Evolutionary conservation across 176 grass and related monocot genomes (phyloP).

Genomic region (Musa acuminata): DNA sequence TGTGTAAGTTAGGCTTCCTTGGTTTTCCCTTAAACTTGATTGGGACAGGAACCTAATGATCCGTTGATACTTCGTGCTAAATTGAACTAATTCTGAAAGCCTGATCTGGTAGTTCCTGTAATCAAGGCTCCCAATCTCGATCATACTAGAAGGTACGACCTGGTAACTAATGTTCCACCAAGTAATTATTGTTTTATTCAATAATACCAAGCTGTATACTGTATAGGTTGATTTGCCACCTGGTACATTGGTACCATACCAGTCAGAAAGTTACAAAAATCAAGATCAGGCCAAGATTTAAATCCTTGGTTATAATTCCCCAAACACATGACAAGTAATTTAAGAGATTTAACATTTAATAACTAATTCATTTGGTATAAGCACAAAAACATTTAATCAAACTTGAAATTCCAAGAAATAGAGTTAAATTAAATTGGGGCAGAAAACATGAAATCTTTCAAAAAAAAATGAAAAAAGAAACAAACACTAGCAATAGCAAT

Average conservation of each 20-base stretch:
- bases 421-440: background rate
- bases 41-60: background rate
- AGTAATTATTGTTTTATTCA: too few species aligned
- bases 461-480: background rate
- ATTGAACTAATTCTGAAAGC: background rate
- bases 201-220: too few species aligned
- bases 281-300: too few species aligned
- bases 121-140: background rate
- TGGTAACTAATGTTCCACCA: too few species aligned
- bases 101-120: background rate
- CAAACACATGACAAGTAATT: too few species aligned
- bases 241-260: too few species aligned
- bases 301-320: too few species aligned
- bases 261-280: too few species aligned
- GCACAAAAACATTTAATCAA: background rate
- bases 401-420: background rate
- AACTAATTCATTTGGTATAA: background rate
- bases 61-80: background rate
- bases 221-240: too few species aligned
- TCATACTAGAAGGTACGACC: too few species aligned
- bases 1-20: background rate
- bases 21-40: background rate
- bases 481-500: slow-evolving; percentile 3
- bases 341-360: background rate
- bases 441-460: background rate